Conservation (phyloP, 2,329 filamentous ascomycete species). For the Cryphonectria parasitica region DNA sequence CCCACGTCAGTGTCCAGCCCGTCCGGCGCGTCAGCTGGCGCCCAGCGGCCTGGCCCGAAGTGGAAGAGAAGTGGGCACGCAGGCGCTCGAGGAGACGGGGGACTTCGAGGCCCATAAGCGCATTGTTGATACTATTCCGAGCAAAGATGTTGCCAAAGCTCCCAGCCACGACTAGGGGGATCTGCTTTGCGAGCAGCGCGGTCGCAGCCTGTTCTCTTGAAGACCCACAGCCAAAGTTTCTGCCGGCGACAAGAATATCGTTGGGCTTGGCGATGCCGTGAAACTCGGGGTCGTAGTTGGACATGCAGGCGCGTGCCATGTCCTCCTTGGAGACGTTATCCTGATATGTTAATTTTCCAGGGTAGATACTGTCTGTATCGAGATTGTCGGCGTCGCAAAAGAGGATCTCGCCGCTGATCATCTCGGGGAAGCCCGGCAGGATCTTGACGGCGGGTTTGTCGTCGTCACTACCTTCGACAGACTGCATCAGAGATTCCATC, state of each 20-base stretch:
- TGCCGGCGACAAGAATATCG: slow-evolving; percentile 84
- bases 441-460: slow-evolving; percentile 18
- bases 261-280: slow-evolving; percentile 62
- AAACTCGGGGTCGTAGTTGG: slow-evolving; percentile 86
- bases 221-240: slow-evolving; percentile 87
- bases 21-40: slow-evolving; percentile 64
- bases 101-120: slow-evolving; percentile 72
- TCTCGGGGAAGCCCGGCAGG: slow-evolving; percentile 79
- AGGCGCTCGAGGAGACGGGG: slow-evolving; percentile 70
- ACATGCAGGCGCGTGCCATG: slow-evolving; percentile 92
- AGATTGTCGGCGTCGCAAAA: slow-evolving; percentile 84
- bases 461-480: not conserved
- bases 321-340: slow-evolving; percentile 69
- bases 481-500: not conserved
- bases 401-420: slow-evolving; percentile 82
- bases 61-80: slow-evolving; percentile 39
- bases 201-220: slow-evolving; percentile 89
- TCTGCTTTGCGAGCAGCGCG: slow-evolving; percentile 78
- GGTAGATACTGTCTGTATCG: slow-evolving; percentile 92
- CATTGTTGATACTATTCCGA: slow-evolving; percentile 80
- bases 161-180: slow-evolving; percentile 78
- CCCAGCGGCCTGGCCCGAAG: slow-evolving; percentile 50
- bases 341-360: slow-evolving; percentile 87
- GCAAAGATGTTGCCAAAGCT: slow-evolving; percentile 86
- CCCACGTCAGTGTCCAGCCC: slow-evolving; percentile 84